Conservation (phyloP, 192 early-diverging fungal species). For the Entomortierella beljakovae region DNA sequence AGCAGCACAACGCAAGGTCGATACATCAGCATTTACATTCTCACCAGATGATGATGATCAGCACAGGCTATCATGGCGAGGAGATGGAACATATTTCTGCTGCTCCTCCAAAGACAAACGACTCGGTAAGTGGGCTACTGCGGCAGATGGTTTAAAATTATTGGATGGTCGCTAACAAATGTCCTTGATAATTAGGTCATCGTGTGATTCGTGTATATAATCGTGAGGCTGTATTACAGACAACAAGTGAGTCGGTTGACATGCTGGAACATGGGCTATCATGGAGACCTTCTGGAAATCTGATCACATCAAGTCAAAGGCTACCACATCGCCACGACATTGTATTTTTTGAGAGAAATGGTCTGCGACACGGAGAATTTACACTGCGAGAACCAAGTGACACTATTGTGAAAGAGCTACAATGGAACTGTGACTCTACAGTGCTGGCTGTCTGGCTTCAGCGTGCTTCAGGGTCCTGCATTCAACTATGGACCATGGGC, state of each 20-base stretch:
- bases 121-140: constrained; percentile 45
- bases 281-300: constrained; percentile 89
- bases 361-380: constrained; percentile 94
- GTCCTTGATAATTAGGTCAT: constrained; percentile 39
- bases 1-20: constrained; percentile 68
- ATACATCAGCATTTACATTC: constrained; percentile 49
- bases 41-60: constrained; percentile 76
- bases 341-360: constrained; percentile 96
- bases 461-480: constrained; percentile 36
- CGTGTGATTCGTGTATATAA: constrained; percentile 84
- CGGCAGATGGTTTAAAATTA: not conserved
- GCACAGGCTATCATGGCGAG: constrained; percentile 89
- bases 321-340: constrained; percentile 86
- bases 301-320: constrained; percentile 84
- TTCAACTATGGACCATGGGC: constrained; percentile 92
- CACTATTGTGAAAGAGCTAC: constrained; percentile 67
- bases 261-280: constrained; percentile 79
- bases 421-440: constrained; percentile 94
- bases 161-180: not conserved
- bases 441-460: constrained; percentile 80
- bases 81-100: constrained; percentile 87
- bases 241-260: constrained; percentile 82
- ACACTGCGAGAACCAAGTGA: constrained; percentile 69
- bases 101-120: constrained; percentile 75
- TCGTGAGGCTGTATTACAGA: constrained; percentile 87